phyloP scores from a whole-genome alignment of 345 rosid species.

The Iberis pinnata region DNA sequence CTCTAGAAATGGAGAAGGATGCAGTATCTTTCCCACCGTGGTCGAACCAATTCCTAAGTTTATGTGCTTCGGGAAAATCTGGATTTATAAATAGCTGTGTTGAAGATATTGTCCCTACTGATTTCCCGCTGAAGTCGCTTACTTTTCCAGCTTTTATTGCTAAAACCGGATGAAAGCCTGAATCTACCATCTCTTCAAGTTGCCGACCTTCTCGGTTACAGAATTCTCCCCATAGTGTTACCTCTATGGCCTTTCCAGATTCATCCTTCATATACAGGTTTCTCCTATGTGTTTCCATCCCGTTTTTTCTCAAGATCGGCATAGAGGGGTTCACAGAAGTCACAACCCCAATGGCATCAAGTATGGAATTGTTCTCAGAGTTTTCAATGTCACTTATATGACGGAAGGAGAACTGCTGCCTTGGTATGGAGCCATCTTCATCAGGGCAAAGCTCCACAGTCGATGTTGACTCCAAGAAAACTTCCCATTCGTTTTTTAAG shows the following conservation, averaged over 20 bases:
- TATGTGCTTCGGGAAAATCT: slow-evolving; percentile 64
- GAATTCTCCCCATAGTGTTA: slow-evolving; percentile 86
- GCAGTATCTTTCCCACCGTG: slow-evolving; percentile 54
- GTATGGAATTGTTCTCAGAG: slow-evolving; percentile 64
- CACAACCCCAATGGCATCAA: slow-evolving; percentile 72
- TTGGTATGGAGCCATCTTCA: slow-evolving; percentile 80
- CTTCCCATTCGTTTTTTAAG: slow-evolving; percentile 83
- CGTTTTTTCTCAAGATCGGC: slow-evolving; percentile 82
- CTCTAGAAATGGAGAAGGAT: slow-evolving; percentile 67
- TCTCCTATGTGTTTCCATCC: slow-evolving; percentile 93
- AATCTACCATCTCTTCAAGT: slow-evolving; percentile 67
- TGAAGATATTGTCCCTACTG: slow-evolving; percentile 71
- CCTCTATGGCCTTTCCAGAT: slow-evolving; percentile 68
- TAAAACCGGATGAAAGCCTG: slow-evolving; percentile 60
- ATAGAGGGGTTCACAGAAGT: slow-evolving; percentile 70
- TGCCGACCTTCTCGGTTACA: slow-evolving; percentile 81
- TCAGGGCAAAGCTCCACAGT: slow-evolving; percentile 68
- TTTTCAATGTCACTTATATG: slow-evolving; percentile 75
- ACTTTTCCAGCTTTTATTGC: slow-evolving; percentile 86
- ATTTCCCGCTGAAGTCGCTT: slow-evolving; percentile 79
- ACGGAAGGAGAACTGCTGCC: slow-evolving; percentile 76
- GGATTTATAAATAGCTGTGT: slow-evolving; percentile 78
- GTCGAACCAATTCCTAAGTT: slow-evolving; percentile 65
- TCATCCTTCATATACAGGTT: slow-evolving; percentile 68
- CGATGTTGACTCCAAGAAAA: slow-evolving; percentile 73